Evolutionary conservation across 202 grass and related monocot species (phyloP).

Genomic region (Panicum hallii): DNA sequence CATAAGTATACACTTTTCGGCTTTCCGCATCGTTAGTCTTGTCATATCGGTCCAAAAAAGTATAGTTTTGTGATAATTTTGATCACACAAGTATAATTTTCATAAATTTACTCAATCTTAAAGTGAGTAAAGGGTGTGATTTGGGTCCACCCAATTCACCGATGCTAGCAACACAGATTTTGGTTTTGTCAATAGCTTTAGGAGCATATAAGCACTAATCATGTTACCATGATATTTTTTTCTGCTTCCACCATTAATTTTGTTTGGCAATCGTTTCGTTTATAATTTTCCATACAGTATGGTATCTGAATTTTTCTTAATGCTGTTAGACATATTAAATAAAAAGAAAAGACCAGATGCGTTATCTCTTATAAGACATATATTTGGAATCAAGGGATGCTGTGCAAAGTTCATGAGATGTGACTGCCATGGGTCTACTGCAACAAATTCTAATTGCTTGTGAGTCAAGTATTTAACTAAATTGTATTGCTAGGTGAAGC

Average conservation of each 20-base stretch:
- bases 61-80: neutral
- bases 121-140: neutral
- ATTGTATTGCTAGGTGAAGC: neutral
- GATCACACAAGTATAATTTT: neutral
- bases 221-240: neutral
- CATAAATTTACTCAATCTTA: neutral
- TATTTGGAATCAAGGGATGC: conserved; percentile 64
- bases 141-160: neutral
- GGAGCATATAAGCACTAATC: neutral
- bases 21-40: neutral
- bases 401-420: conserved; percentile 40
- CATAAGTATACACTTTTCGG: neutral
- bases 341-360: conserved; percentile 58
- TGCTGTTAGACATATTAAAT: conserved; percentile 56
- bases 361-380: conserved; percentile 60
- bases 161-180: neutral
- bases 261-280: neutral
- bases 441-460: conserved; percentile 46
- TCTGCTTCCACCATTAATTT: conserved; percentile 24
- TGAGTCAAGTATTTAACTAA: conserved; percentile 49
- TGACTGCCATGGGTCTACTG: conserved; percentile 25
- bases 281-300: conserved; percentile 28
- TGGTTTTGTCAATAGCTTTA: conserved; percentile 1
- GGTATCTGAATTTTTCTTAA: conserved; percentile 41
- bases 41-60: neutral